phyloP scores from a whole-genome alignment of 2,329 filamentous ascomycete species.

The Beauveria asiatica region DNA sequence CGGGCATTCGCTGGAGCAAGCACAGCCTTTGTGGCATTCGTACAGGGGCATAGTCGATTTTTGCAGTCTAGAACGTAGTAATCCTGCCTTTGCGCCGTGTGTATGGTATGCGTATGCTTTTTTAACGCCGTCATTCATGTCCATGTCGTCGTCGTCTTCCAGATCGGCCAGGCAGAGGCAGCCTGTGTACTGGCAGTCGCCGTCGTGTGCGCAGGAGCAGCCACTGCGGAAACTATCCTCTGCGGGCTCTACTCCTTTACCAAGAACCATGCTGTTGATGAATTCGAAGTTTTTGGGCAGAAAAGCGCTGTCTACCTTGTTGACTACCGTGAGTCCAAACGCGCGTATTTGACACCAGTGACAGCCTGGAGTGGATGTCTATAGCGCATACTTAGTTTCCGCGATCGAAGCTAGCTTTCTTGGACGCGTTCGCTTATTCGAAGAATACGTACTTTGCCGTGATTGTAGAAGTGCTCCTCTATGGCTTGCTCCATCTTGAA shows the following conservation, averaged over 20 bases:
- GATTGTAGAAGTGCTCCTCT: conserved; percentile 41
- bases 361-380: conserved; percentile 27
- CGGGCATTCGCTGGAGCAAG: conserved; percentile 55
- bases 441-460: conserved; percentile 25
- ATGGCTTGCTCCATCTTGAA: conserved; percentile 36
- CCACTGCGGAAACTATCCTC: conserved; percentile 57
- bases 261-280: conserved; percentile 52
- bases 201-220: conserved; percentile 55
- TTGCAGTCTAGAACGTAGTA: conserved; percentile 44
- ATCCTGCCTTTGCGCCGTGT: conserved; percentile 41
- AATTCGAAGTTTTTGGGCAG: conserved; percentile 60
- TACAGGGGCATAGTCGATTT: conserved; percentile 58
- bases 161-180: conserved; percentile 65
- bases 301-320: conserved; percentile 47
- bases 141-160: conserved; percentile 31
- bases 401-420: not conserved
- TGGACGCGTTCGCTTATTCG: not conserved
- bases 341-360: conserved; percentile 54
- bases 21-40: conserved; percentile 68
- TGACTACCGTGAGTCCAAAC: conserved; percentile 51
- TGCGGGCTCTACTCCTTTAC: conserved; percentile 49
- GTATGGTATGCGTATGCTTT: conserved; percentile 56
- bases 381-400: not conserved
- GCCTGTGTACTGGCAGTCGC: conserved; percentile 56
- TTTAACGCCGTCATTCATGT: conserved; percentile 11